These are phyloP conservation scores for Didymella arachidicola DNA, from an alignment of 2,329 filamentous ascomycete genomes.

Conservation along the genomic window DNA sequence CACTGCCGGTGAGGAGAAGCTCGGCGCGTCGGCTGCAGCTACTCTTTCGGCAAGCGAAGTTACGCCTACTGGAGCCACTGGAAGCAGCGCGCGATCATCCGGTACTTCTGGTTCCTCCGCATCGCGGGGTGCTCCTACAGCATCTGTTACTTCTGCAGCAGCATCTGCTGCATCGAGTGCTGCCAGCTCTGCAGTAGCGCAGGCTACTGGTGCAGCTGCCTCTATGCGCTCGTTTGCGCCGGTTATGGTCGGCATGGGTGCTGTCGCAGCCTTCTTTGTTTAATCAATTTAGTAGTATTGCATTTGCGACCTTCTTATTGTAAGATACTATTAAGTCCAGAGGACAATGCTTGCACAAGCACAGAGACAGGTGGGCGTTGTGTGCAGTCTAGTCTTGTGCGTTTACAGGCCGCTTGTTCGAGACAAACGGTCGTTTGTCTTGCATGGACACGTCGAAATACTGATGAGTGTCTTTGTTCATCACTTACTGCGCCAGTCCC, in stretches of 20 bases:
- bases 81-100: slow-evolving; percentile 19
- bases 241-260: slow-evolving; percentile 40
- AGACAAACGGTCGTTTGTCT: background rate
- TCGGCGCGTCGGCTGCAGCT: slow-evolving; percentile 33
- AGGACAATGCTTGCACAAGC: background rate
- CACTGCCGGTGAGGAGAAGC: slow-evolving; percentile 40
- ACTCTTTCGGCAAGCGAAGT: slow-evolving; percentile 26
- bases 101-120: background rate
- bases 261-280: slow-evolving; percentile 37
- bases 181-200: slow-evolving; percentile 9
- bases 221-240: slow-evolving; percentile 33
- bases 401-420: background rate
- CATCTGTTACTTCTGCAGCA: background rate
- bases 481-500: background rate
- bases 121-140: background rate
- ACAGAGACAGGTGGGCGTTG: background rate
- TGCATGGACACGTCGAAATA: background rate
- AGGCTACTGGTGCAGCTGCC: slow-evolving; percentile 29
- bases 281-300: slow-evolving; percentile 6
- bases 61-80: slow-evolving; percentile 27
- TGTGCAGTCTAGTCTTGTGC: background rate
- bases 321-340: background rate
- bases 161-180: slow-evolving; percentile 2
- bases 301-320: background rate
- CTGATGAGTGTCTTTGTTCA: slow-evolving; percentile 8